Evolutionary conservation across 768 basidiomycete genomes (phyloP), one percentile per base, ranked within the genome.

Genomic region (Rhizopogon salebrosus): DNA sequence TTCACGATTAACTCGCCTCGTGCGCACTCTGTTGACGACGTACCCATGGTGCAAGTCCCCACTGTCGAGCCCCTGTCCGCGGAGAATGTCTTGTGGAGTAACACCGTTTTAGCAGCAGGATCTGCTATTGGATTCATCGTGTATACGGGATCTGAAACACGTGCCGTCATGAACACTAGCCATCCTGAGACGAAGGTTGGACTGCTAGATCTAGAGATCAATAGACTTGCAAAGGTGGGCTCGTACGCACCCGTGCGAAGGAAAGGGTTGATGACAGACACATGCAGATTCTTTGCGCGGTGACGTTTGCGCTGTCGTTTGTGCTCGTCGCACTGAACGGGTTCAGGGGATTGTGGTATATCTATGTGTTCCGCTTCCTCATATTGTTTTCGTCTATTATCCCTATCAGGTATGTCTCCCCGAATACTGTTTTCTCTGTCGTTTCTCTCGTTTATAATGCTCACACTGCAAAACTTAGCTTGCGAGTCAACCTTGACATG

Each of bases 401-500:
- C 64, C 95, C 97, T 23, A 99, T 99, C 72, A 95, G 93, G 95
- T 92, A 46, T 51, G 85, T 67, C 39, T n/a, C 39, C 8, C 13
- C 14, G 16, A 22, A 45, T 45, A 20, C 24, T n/a, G 48, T 29
- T 27, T 10, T 49, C 16, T 24, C 39, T 59, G 16, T 51, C 34
- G 22, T 13, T 39, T 35, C 20, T 14, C 27, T 41, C 38, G 16
- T 13, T 11, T 23, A 7, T 16, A 13, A 23, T 38, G 29, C 18
- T 42, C 27, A 23, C 52, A 57, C 16, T 54, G 29, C n/a, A 1
- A 41, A 18, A 49, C 29, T 0, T 65, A 98, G 95, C 77, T 75
- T 99, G 51, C 89, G 97, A n/a, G 95, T 99, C 49, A 99, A 99
- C 61, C 79, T 99, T 49, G 97, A 99, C 68, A 98, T 99, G 95